phyloP scores from a whole-genome alignment of 345 rosid genomes.

The Lepidium didymum region DNA sequence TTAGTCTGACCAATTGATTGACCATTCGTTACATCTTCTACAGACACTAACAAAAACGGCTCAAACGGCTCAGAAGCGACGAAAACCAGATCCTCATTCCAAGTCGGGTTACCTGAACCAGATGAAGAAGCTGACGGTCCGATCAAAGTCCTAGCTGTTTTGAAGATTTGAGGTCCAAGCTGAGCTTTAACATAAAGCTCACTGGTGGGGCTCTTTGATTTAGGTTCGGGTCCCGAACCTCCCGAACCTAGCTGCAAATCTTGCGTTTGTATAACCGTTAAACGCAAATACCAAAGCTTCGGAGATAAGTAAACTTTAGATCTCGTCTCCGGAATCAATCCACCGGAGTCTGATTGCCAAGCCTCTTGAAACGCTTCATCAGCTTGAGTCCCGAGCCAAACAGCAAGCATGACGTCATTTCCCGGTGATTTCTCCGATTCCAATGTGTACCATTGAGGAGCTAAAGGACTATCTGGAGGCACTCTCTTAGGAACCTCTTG shows the following conservation, averaged over 20 bases:
- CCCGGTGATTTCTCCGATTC: conserved; percentile 62
- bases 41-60: conserved; percentile 64
- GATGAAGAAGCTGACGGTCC: conserved; percentile 49
- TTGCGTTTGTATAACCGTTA: conserved; percentile 97
- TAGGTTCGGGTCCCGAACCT: conserved; percentile 55
- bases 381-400: conserved; percentile 88
- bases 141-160: conserved; percentile 55
- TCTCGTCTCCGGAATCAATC: conserved; percentile 77
- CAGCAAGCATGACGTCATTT: conserved; percentile 92
- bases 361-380: conserved; percentile 96
- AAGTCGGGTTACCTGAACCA: conserved; percentile 57
- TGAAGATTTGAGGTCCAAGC: conserved; percentile 78
- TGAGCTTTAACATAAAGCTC: conserved; percentile 79
- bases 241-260: conserved; percentile 70
- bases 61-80: conserved; percentile 95
- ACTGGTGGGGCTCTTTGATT: conserved; percentile 39
- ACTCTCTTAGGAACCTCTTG: conserved; percentile 83
- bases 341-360: conserved; percentile 98
- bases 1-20: conserved; percentile 55
- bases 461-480: conserved; percentile 86
- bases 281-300: conserved; percentile 87
- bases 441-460: conserved; percentile 88
- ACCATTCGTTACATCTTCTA: conserved; percentile 57
- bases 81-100: conserved; percentile 91
- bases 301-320: conserved; percentile 89